Base-by-base conservation (phyloP, 768 basidiomycete genomes). In the Psilocybe sp. region DNA sequence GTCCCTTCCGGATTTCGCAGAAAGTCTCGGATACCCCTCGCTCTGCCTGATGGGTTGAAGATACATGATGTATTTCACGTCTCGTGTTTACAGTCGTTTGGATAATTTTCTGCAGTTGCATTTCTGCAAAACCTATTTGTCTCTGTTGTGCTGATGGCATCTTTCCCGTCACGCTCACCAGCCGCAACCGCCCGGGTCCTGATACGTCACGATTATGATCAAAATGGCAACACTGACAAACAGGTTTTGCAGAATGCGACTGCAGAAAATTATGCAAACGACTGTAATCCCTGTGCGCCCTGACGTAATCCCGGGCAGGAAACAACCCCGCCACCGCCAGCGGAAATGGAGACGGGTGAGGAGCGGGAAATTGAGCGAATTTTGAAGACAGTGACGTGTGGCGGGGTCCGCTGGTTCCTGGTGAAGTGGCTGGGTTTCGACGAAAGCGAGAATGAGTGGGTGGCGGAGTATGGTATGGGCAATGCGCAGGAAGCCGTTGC, bases 41-140 rank as follows among this genome's bases (percentile, higher is more conserved):
- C 38, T 1, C 15, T 47, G 4, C 46, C 46, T 3, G 46, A 37
- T 20, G 46, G 46, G 2, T 47, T 35, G 46, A 19, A 2, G 0
- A 47, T 47, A 23, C 46, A 47, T 16, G 4, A 11, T 20, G 46
- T 47, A 13, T 47, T 47, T 23, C 46, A 47, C 16, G 46, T 47
- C 1, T 47, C 46, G 7, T 47, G 46, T n/a, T 20, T n/a, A n/a
- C n/a, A n/a, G n/a, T n/a, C n/a, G n/a, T n/a, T n/a, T n/a, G n/a
- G n/a, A n/a, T n/a, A n/a, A n/a, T n/a, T n/a, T n/a, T n/a, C n/a
- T n/a, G n/a, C n/a, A n/a, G n/a, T n/a, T n/a, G n/a, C n/a, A n/a
- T n/a, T n/a, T n/a, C n/a, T n/a, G n/a, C n/a, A n/a, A n/a, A n/a
- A n/a, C n/a, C n/a, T n/a, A n/a, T n/a, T n/a, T n/a, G n/a, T n/a